phyloP scores from a whole-genome alignment of 768 basidiomycete genomes.

The Pleurotus tuber-regium region DNA sequence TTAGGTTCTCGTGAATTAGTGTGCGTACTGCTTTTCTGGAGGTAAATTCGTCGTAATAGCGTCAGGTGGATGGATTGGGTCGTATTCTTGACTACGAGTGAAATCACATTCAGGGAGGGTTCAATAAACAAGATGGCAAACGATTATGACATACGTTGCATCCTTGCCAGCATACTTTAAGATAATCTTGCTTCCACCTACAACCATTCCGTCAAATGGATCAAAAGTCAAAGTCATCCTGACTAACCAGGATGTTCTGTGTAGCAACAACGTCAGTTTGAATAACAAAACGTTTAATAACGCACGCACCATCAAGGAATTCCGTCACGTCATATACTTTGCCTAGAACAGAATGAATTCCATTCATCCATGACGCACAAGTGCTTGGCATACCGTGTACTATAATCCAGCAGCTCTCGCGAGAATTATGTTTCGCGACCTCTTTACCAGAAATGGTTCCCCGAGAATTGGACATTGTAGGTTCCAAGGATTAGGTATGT shows the following conservation, averaged over 20 bases:
- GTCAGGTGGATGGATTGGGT: slow-evolving; percentile 86
- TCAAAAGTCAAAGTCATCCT: too few relatives aligned
- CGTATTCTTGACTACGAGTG: slow-evolving; percentile 63
- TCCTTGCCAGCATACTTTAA: slow-evolving; percentile 88
- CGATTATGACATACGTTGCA: slow-evolving; percentile 61
- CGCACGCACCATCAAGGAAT: slow-evolving; percentile 61
- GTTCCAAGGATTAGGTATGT: neutral
- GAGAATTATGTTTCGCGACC: slow-evolving; percentile 52
- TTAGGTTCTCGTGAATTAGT: too few relatives aligned
- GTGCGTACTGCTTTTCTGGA: slow-evolving; percentile 77
- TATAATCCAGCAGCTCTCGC: slow-evolving; percentile 80
- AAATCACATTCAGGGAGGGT: too few relatives aligned
- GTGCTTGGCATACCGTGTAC: slow-evolving; percentile 57
- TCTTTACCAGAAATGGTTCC: slow-evolving; percentile 41
- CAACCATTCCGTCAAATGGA: too few relatives aligned
- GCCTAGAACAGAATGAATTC: slow-evolving; percentile 33
- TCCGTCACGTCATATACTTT: slow-evolving; percentile 80
- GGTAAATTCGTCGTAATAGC: slow-evolving; percentile 77
- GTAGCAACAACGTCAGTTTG: too few relatives aligned
- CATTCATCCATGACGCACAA: slow-evolving; percentile 10
- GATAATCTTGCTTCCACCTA: slow-evolving; percentile 80
- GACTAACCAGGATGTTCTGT: slow-evolving; percentile 9
- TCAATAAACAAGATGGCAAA: slow-evolving; percentile 9
- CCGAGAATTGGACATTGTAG: slow-evolving; percentile 4
- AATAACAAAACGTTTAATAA: too few relatives aligned